Base-by-base conservation (phyloP, 768 basidiomycete genomes). In the Suillus plorans region DNA sequence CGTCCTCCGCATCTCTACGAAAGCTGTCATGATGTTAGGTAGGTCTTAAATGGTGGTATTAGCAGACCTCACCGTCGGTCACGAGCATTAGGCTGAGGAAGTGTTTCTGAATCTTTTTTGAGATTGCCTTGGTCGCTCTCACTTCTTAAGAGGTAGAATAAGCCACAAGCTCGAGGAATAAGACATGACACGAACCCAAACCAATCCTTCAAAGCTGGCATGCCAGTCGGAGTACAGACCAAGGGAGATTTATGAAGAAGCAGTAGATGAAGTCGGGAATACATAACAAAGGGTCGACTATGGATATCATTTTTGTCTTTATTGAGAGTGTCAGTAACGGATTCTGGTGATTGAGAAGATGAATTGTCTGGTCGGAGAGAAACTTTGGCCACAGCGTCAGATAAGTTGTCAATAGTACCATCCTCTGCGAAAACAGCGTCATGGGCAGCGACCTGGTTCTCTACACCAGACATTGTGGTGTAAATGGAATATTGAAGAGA, bases 181-280 rank as follows among this genome's bases (percentile, higher is more conserved):
- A 37, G 62, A 45, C 61, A 57, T 28, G 64, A 61, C 45, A 80
- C 86, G 65, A 74, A 95, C 93, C 93, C 93, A 78, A 94, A 95
- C 93, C 93, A 95, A 55, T 89, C 86, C 79, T 89, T 93, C 60
- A 95, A 79, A 55, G 85, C 81, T 59, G 93, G 93, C 94, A 95
- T 94, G 68, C 86, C 85, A 60, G 79, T 73, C 7, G 94, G 93
- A 31, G 82, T 79, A 66, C 84, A 80, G 31, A 95, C 89, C 47
- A 94, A 79, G 28, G 91, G 89, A n/a, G 93, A 94, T 67, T 84
- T 85, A 68, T 85, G 83, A 25, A 95, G 84, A 62, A 78, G 75
- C 61, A 95, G 85, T 45, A 94, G 77, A 66, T 93, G 87, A 57
- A 81, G 72, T 58, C 91, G 87, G 71, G 88, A 82, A 78, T 95